Conservation (phyloP, 2,329 filamentous ascomycete genomes). For the Cercospora beticola region DNA sequence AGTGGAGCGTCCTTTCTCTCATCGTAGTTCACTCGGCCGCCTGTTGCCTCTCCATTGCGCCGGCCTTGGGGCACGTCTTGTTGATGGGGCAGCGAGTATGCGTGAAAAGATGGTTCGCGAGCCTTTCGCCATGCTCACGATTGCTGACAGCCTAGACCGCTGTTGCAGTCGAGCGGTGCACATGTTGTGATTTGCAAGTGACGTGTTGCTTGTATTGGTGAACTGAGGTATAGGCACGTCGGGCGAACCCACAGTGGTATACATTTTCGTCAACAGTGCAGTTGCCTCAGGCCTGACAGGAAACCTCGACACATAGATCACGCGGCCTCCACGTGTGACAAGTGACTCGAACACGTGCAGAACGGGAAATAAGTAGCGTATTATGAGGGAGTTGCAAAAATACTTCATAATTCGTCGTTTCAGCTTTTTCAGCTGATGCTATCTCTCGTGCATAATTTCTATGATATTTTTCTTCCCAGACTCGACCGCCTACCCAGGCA, state of each 20-base stretch:
- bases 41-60: no score
- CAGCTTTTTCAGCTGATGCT: not conserved
- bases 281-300: not conserved
- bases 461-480: not conserved
- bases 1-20: not conserved
- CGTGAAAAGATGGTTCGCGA: no score
- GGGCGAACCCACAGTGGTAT: not conserved
- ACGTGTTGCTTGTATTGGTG: not conserved
- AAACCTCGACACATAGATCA: not conserved
- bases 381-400: not conserved
- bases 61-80: no score
- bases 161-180: not conserved
- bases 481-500: slow-evolving; percentile 1
- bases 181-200: not conserved
- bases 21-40: not conserved
- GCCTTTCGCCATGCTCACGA: no score
- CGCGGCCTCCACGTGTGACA: not conserved
- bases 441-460: not conserved
- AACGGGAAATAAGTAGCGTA: not conserved
- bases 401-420: not conserved
- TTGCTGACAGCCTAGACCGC: not conserved
- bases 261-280: not conserved
- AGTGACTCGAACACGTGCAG: not conserved
- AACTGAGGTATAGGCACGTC: not conserved
- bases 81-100: no score